phyloP scores from a whole-genome alignment of 495 filamentous ascomycete genomes.

The Sordaria brevicollis region DNA sequence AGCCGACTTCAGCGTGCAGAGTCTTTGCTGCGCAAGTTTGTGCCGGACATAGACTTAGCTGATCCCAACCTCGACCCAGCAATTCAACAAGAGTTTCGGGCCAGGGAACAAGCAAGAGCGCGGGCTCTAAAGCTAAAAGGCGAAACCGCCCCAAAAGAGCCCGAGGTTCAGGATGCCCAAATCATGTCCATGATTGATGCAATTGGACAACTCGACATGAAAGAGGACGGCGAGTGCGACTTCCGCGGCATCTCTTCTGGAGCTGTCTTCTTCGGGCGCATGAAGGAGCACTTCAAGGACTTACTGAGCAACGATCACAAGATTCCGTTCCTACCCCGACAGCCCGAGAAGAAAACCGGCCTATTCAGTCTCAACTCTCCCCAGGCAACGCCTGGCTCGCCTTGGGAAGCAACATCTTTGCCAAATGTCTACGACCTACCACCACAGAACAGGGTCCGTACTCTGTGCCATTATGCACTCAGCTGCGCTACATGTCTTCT shows the following conservation, averaged over 20 bases:
- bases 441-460: conserved; percentile 50
- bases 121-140: conserved; percentile 23
- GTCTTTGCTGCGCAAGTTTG: conserved; percentile 62
- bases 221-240: conserved; percentile 87
- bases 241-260: conserved; percentile 93
- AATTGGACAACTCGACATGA: conserved; percentile 79
- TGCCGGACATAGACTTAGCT: conserved; percentile 76
- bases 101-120: conserved; percentile 32
- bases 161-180: conserved; percentile 55
- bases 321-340: conserved; percentile 36
- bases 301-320: conserved; percentile 50
- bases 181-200: conserved; percentile 93
- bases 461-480: conserved; percentile 66
- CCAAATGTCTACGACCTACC: conserved; percentile 62
- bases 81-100: conserved; percentile 47
- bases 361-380: conserved; percentile 58
- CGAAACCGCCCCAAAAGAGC: conserved; percentile 10
- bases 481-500: conserved; percentile 77
- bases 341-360: conserved; percentile 23
- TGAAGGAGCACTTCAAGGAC: conserved; percentile 67
- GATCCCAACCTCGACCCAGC: conserved; percentile 69
- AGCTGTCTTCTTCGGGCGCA: conserved; percentile 69
- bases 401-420: conserved; percentile 49
- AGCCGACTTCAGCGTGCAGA: conserved; percentile 75
- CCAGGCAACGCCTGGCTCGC: conserved; percentile 41